A percentile compares a stretch with the other conserved stretches of the same genome.
Evolutionary conservation across 1,139 yeast genomes (phyloP).

Genomic region (Lizanozyma gosingica): DNA sequence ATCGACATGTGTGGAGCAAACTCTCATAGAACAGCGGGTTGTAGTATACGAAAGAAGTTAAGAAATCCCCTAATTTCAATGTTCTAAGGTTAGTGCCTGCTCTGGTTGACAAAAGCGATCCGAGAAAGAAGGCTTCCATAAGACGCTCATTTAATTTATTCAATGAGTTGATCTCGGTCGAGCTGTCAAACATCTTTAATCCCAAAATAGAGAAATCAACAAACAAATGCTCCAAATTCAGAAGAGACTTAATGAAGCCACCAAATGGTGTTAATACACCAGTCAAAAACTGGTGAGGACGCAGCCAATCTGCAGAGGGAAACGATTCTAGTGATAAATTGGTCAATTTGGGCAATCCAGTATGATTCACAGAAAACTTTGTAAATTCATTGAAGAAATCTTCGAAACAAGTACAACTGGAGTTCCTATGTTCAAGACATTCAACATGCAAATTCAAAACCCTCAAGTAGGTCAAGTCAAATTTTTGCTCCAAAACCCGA

Average conservation of each 20-base stretch:
- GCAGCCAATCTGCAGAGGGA: constrained; percentile 31
- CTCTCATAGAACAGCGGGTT: constrained; percentile 30
- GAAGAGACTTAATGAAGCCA: constrained; percentile 18
- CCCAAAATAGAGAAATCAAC: constrained; percentile 32
- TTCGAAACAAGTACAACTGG: constrained; percentile 23
- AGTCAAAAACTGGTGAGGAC: constrained; percentile 30
- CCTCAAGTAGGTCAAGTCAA: constrained; percentile 17
- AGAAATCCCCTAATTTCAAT: constrained; percentile 28
- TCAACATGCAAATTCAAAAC: constrained; percentile 24
- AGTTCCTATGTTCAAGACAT: constrained; percentile 20
- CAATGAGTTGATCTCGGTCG: constrained; percentile 22
- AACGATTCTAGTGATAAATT: constrained; percentile 25
- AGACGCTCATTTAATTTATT: constrained; percentile 27
- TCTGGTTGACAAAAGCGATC: constrained; percentile 16
- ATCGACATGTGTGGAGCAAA: constrained; percentile 28
- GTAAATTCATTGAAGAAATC: constrained; percentile 22
- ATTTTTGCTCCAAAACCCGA: constrained; percentile 14
- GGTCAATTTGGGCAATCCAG: constrained; percentile 23
- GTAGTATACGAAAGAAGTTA: constrained; percentile 31
- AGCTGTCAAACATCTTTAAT: constrained; percentile 30
- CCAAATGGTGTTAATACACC: constrained; percentile 26
- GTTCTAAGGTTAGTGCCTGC: constrained; percentile 11
- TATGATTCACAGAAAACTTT: constrained; percentile 12
- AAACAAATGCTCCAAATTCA: constrained; percentile 15
- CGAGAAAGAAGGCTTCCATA: constrained; percentile 28